Evolutionary conservation across 1,284 basidiomycete genomes (phyloP), one percentile per base, ranked within the genome.

Genomic region (Ganoderma lingzhi): DNA sequence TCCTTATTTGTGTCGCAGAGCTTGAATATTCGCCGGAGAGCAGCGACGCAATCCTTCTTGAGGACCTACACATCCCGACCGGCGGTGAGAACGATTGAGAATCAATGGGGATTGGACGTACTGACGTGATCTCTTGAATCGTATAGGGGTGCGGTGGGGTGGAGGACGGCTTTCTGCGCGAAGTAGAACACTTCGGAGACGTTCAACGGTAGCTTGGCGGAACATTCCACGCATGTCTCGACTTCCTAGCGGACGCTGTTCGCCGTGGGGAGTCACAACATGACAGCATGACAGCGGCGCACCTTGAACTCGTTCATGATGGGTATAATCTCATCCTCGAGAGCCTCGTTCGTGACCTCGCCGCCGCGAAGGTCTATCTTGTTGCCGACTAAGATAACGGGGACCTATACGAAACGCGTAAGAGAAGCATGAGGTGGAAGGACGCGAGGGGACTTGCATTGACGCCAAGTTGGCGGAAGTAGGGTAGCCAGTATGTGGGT

Each of bases 141-240:
- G 81, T 99, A 99, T 32, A 99, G 84, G 4, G 97, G 97, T 8
- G 98, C 97, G 6, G 97, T 98, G 1, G 98, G 97, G 80, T 99
- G 96, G 19, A 99, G 85, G 35, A 99, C 98, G 6, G 98, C 98
- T 80, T 98, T 99, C 82, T 98, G 97, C 0, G 98, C 97, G 81
- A 98, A 99, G 82, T 98, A 99, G 84, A 99, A 98, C n/a, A 98
- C 96, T 81, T 98, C 97, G 41, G 96, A 97, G 63, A 99, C 93
- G 82, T 99, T 99, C 70, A 97, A 81, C 30, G 94, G 92, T 63
- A 93, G 84, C 76, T 93, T 92, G 0, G 97, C 96, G 12, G 96
- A 97, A 79, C 96, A 98, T 83, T 99, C 97, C 42, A 99, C 95
- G 77, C 97, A 99, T 35, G 97, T 99, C 81, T 99, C 97, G 64